Evolutionary conservation across 208 protist species (phyloP), one percentile per base, ranked within the genome.

Genomic region (Leishmania mexicana): DNA sequence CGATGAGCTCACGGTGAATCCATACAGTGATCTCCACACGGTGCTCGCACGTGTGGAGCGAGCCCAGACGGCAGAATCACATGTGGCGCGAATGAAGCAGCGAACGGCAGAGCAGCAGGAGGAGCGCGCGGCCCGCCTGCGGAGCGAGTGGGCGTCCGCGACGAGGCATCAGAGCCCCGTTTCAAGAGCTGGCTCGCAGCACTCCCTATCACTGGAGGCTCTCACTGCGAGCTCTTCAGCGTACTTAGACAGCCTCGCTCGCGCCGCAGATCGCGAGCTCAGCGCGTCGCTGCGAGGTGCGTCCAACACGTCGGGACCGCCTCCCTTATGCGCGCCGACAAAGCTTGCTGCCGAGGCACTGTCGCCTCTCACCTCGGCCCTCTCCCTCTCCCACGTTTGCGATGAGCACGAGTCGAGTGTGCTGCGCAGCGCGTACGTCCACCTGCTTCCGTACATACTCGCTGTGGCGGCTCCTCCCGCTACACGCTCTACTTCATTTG

Each of bases 1-100:
- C 13, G 84, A 87, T 57, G 49, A 70, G 7, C 60, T 87, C 65
- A 84, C 79, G 51, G 79, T 76, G 62, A n/a, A 84, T 40, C 80
- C 84, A 24, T 8, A 42, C 42, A 57, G 28, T 17, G 80, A 73
- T 51, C 64, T 87, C 70, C 31, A 70, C 54, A 24, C 72, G 8
- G 79, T 75, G 47, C 47, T 87, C 53, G 42, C 75, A 8, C 58
- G n/a, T 6, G 68, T 83, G 5, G 73, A 77, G 24, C 45, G 38
- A 57, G 38, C n/a, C 58, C 57, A 54, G 5, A 65, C 53, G 24
- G 79, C 75, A 38, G 77, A 76, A n/a, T 51, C 72, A 60, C 80
- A 67, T 11, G 74, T 75, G 17, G 68, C 40, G 4, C 78, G 54
- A 53, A 40, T 57, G 75, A 71, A 77, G 57, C 83, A 83, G 78